Percentiles rank a stretch among this genome's conserved stretches.
Conservation (phyloP, 108 stramenopile species). For the Tribonema minus region DNA sequence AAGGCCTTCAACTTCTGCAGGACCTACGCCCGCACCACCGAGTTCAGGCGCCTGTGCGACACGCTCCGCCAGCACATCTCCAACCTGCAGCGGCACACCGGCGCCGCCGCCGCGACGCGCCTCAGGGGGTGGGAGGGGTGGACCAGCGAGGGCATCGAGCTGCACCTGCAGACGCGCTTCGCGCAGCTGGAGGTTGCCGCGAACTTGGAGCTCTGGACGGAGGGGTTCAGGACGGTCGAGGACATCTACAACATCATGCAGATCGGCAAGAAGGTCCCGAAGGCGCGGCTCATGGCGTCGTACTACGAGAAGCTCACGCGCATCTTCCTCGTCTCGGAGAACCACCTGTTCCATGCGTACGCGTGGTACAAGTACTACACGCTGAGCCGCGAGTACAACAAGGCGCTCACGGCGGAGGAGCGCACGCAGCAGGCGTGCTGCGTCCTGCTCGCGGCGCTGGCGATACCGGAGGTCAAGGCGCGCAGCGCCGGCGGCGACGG, state of each 20-base stretch:
- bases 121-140: constrained; percentile 92
- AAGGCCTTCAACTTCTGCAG: constrained; percentile 80
- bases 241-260: constrained; percentile 95
- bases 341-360: constrained; percentile 95
- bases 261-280: constrained; percentile 77
- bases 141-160: constrained; percentile 81
- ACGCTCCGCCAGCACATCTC: constrained; percentile 86
- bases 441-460: constrained; percentile 83
- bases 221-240: constrained; percentile 96
- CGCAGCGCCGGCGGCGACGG: too few species aligned
- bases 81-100: constrained; percentile 78
- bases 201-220: constrained; percentile 86
- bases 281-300: constrained; percentile 76
- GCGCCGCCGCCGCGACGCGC: constrained; percentile 34
- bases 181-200: constrained; percentile 88
- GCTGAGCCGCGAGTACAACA: constrained; percentile 82
- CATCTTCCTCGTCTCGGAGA: constrained; percentile 94
- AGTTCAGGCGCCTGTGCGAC: constrained; percentile 90
- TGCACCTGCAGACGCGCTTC: constrained; percentile 92
- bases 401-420: constrained; percentile 70
- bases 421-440: constrained; percentile 69
- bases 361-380: constrained; percentile 90
- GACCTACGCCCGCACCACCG: constrained; percentile 71
- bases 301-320: constrained; percentile 95
- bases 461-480: constrained; percentile 55